Evolutionary conservation across 306 rosid genomes (phyloP), one percentile per base, ranked within the genome.

Genomic region (Oemleria cerasiformis): DNA sequence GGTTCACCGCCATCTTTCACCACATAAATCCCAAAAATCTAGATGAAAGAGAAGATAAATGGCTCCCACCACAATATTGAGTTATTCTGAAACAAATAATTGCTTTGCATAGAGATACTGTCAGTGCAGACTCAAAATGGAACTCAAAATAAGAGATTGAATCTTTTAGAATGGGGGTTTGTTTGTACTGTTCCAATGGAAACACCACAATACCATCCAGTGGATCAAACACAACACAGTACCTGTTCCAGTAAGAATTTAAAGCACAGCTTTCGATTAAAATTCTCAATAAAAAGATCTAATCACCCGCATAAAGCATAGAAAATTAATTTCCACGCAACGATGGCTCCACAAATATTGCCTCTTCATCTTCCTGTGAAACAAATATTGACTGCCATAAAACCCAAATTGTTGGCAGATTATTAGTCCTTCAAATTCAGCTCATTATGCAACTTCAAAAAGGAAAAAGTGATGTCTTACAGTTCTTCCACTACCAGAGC

Each of bases 311-410:
- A 1, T 19, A 16, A 14, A 49, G 6, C 5, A 1, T 7, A 55
- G 17, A 56, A n/a, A 16, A 19, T 49, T 6, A 38, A 86, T 76
- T 84, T 78, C 88, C 88, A 41, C 86, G 86, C 30, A 55, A 58
- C 25, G 91, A 80, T 23, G 87, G 83, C 57, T 92, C 95, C 73
- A 90, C 98, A 43, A 88, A 73, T 15, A 73, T 90, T 41, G 98
- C 95, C 1, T 85, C 88, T 70, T 92, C 98, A 50, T 92, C 95
- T 87, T 92, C 96, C 81, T 92, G 96, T 0, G 96, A 92, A 48
- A 92, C 96, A 84, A 92, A 86, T 66, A 90, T 85, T 83, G 90
- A 68, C 98, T 88, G 84, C 30, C 30, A 25, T 25, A 25, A 30
- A 30, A 30, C 36, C 36, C 36, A 30, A 30, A 30, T 30, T 30